Evolutionary conservation across 1,284 basidiomycete species (phyloP).

Genomic region (Leccinum pachyderme): DNA sequence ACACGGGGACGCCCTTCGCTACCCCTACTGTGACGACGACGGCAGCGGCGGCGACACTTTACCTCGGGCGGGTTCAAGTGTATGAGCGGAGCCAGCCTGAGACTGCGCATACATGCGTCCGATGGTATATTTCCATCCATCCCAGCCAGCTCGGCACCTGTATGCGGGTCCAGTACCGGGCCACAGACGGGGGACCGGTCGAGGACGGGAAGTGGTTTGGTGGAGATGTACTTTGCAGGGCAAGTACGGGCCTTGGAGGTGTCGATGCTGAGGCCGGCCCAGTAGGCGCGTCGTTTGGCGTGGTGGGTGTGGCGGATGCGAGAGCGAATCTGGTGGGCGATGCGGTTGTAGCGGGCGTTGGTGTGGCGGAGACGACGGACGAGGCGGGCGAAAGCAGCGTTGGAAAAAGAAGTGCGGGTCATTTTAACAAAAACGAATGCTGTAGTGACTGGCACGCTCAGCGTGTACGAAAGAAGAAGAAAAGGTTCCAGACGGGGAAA

Average conservation of each 20-base stretch:
- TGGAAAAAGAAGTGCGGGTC: slow-evolving; percentile 23
- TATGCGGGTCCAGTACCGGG: background rate
- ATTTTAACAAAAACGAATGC: slow-evolving; percentile 6
- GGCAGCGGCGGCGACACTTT: background rate
- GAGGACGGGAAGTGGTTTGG: slow-evolving; percentile 43
- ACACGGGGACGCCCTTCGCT: background rate
- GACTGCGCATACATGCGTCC: slow-evolving; percentile 11
- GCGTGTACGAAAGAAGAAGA: background rate
- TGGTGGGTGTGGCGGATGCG: slow-evolving; percentile 37
- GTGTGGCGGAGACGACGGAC: slow-evolving; percentile 40
- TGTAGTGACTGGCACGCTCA: background rate
- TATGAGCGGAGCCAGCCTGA: background rate
- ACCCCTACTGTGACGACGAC: slow-evolving; percentile 1
- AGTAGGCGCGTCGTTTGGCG: slow-evolving; percentile 43
- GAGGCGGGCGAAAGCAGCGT: slow-evolving; percentile 36
- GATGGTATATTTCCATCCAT: background rate
- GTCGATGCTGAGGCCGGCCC: slow-evolving; percentile 43
- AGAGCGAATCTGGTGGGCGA: slow-evolving; percentile 38
- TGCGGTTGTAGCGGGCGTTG: slow-evolving; percentile 38
- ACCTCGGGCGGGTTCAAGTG: slow-evolving; percentile 3
- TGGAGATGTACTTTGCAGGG: slow-evolving; percentile 38
- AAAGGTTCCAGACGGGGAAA: slow-evolving; percentile 8
- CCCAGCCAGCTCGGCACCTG: background rate
- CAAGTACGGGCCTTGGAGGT: slow-evolving; percentile 41
- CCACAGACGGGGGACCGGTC: slow-evolving; percentile 22